Evolutionary conservation across 805 yeast species (phyloP), one percentile per base, ranked within the genome.

Genomic region (Teunomyces atbi): DNA sequence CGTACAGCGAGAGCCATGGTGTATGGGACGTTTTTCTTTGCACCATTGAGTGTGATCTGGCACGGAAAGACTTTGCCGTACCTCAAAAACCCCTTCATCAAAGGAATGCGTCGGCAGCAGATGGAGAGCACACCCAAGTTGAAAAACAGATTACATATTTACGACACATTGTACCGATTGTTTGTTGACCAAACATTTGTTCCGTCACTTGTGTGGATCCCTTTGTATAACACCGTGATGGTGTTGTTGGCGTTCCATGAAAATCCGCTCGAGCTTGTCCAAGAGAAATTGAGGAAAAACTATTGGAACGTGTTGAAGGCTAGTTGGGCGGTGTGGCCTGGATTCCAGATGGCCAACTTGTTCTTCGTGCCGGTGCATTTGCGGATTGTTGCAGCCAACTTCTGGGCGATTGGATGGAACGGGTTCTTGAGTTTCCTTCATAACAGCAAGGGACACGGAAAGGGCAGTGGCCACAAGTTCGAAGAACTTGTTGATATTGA

Each of bases 381-480:
- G 34, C 55, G 77, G 41, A 60, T 69, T 12, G 68, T 71, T 12
- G 59, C 66, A 18, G 51, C 72, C 18, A 71, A 71, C 46, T 35
- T 69, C 8, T 69, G 72, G 67, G 67, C 74, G 6, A 60, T 69
- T 18, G 71, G 73, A 21, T 71, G 77, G 77, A 71, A 66, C 51
- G 65, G 70, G 36, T 71, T 61, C 56, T 66, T 71, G 59, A 70
- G 75, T 53, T 68, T 60, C 45, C 62, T 69, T 46, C 89, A 86
- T 52, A 73, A 81, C 41, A 67, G 72, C 12, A 56, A 60, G 49
- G 67, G 70, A 7, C 74, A 67, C 43, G 73, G 70, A 21, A 65
- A 66, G 48, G 69, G 68, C 8, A 62, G 68, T 42, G 71, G 71
- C n/a, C 55, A 59, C 42, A 46, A 50, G 29, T 48, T 71, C 35